These are phyloP conservation scores for Aspergillus fischeri DNA, from an alignment of 2,329 filamentous ascomycete genomes.

Conservation along the genomic window DNA sequence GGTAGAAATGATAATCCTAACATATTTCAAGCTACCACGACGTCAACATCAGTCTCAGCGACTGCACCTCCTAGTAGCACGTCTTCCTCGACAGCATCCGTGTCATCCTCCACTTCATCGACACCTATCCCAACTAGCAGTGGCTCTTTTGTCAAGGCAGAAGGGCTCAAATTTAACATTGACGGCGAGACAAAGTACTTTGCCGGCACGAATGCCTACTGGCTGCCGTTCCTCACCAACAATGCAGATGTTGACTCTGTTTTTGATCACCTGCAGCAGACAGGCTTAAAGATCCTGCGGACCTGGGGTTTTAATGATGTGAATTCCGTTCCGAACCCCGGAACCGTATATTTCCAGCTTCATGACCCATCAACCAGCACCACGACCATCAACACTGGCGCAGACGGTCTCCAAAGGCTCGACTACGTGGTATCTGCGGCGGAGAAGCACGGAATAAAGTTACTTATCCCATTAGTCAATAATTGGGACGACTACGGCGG, in stretches of 20 bases:
- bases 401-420: slow-evolving; percentile 59
- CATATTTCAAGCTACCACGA: too few species aligned
- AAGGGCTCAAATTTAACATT: slow-evolving; percentile 30
- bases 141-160: slow-evolving; percentile 10
- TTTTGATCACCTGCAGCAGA: slow-evolving; percentile 22
- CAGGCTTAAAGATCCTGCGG: slow-evolving; percentile 47
- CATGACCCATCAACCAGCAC: slow-evolving; percentile 21
- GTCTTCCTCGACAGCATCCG: too few species aligned
- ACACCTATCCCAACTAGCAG: neutral
- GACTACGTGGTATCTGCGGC: slow-evolving; percentile 60
- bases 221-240: slow-evolving; percentile 46
- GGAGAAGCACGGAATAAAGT: slow-evolving; percentile 56
- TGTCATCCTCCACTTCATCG: too few species aligned
- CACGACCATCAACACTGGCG: slow-evolving; percentile 56
- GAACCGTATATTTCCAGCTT: slow-evolving; percentile 42
- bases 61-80: too few species aligned
- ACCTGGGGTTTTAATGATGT: slow-evolving; percentile 53
- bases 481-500: slow-evolving; percentile 66
- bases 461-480: slow-evolving; percentile 57
- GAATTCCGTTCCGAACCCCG: slow-evolving; percentile 32
- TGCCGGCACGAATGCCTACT: slow-evolving; percentile 49
- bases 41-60: too few species aligned
- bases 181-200: slow-evolving; percentile 38
- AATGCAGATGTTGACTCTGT: slow-evolving; percentile 45
- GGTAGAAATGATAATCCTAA: neutral